Evolutionary conservation across 805 yeast genomes (phyloP).

Genomic region (Candida yuanshanica): DNA sequence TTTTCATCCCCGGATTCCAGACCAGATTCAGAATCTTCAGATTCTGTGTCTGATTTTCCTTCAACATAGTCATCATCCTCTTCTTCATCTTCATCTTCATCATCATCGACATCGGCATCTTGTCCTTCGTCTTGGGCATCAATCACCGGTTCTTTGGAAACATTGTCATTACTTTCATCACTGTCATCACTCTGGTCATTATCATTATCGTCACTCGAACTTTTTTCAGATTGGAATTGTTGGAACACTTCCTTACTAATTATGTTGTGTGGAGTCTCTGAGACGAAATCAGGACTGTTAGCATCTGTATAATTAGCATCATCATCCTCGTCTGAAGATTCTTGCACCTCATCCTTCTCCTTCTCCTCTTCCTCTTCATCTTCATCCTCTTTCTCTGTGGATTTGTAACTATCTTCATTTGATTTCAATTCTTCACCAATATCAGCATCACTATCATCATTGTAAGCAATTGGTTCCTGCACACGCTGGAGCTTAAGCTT

Average conservation of each 20-base stretch:
- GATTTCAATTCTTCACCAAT: constrained; percentile 28
- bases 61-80: constrained; percentile 14
- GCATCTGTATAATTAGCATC: constrained; percentile 17
- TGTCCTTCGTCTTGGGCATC: constrained; percentile 5
- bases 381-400: constrained; percentile 37
- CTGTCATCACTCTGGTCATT: constrained; percentile 17
- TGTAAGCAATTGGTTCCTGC: background rate
- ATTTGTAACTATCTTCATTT: constrained; percentile 8
- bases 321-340: constrained; percentile 15
- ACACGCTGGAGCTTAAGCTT: constrained; percentile 10
- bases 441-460: constrained; percentile 22
- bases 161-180: constrained; percentile 20
- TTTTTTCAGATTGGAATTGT: constrained; percentile 10
- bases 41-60: constrained; percentile 12
- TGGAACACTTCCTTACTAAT: constrained; percentile 19
- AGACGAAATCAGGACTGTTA: constrained; percentile 2
- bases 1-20: constrained; percentile 12
- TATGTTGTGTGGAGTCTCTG: constrained; percentile 15
- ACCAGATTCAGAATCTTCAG: constrained; percentile 7
- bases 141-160: constrained; percentile 6
- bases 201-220: constrained; percentile 20
- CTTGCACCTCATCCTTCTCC: background rate
- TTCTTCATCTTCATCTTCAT: constrained; percentile 12
- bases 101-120: constrained; percentile 13
- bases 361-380: constrained; percentile 17